Percentiles rank a stretch among this genome's conserved stretches.
Evolutionary conservation across 2,329 filamentous ascomycete genomes (phyloP).

Genomic region (Verruconis gallopava): DNA sequence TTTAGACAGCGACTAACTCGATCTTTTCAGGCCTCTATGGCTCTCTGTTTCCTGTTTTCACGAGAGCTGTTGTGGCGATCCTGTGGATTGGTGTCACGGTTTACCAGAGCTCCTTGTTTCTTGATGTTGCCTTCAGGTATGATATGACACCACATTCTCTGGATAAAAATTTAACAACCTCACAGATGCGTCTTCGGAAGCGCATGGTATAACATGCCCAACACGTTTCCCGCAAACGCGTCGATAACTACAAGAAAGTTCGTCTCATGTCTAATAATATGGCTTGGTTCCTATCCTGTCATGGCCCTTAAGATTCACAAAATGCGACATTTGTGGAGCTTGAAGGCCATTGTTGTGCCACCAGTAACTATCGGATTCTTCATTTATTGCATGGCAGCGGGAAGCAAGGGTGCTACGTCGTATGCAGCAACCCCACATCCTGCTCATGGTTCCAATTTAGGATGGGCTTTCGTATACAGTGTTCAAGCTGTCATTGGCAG

Average conservation of each 20-base stretch:
- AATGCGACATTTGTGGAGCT: neutral
- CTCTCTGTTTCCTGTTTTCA: neutral
- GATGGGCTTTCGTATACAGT: neutral
- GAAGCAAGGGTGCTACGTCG: neutral
- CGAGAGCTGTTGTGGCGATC: neutral
- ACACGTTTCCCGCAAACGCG: neutral
- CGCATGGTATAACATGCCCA: neutral
- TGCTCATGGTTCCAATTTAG: neutral
- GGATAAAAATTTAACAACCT: too few species aligned
- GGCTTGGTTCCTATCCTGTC: neutral
- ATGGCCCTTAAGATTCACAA: neutral
- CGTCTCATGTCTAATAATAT: neutral
- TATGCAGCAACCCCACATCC: neutral
- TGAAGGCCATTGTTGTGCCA: neutral
- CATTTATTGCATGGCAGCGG: neutral
- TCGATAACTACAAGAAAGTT: neutral
- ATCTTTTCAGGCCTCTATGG: too few species aligned
- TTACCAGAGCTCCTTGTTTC: neutral
- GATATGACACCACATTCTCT: too few species aligned
- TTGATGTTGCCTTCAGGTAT: neutral
- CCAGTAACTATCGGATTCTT: neutral
- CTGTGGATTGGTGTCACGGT: neutral
- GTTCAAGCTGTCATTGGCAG: neutral
- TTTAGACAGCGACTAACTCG: too few species aligned
- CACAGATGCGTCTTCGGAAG: neutral